Conservation (phyloP, 495 filamentous ascomycete species). For the Bryoglossum gracile region DNA sequence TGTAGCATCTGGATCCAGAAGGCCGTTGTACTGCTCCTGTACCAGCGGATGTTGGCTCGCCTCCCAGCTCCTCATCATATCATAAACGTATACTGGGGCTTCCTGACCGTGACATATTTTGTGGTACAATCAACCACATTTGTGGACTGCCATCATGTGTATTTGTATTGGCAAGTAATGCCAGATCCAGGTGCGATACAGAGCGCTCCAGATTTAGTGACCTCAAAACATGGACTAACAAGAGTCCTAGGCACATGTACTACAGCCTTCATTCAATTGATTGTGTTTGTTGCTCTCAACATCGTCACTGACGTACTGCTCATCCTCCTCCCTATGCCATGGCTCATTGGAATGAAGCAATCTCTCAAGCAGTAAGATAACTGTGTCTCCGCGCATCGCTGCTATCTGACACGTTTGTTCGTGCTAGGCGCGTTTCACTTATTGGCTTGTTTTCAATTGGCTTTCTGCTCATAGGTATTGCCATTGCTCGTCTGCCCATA, state of each 20-base stretch:
- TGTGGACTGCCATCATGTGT: constrained; percentile 38
- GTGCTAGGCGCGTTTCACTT: constrained; percentile 31
- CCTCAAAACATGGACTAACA: neutral
- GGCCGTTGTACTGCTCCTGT: constrained; percentile 35
- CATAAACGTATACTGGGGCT: constrained; percentile 28
- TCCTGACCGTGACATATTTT: constrained; percentile 31
- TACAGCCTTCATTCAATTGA: constrained; percentile 33
- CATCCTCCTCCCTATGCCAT: constrained; percentile 35
- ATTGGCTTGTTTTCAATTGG: constrained; percentile 34
- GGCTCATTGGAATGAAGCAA: constrained; percentile 30
- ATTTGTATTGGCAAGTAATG: constrained; percentile 36
- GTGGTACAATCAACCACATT: constrained; percentile 34
- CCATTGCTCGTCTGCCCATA: constrained; percentile 33
- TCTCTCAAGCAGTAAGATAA: constrained; percentile 21
- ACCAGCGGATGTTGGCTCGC: constrained; percentile 31
- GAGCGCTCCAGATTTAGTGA: neutral
- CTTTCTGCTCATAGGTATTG: constrained; percentile 36
- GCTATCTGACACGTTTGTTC: constrained; percentile 2
- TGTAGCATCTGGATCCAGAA: constrained; percentile 37
- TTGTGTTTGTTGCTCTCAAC: constrained; percentile 34
- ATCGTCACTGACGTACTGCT: constrained; percentile 38
- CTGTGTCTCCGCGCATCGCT: neutral
- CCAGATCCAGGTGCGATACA: constrained; percentile 32
- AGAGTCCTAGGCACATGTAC: constrained; percentile 26
- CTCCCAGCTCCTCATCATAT: constrained; percentile 30